These are phyloP conservation scores for Diutina mesorugosa DNA, from an alignment of 1,139 yeast species.

Conservation along the genomic window DNA sequence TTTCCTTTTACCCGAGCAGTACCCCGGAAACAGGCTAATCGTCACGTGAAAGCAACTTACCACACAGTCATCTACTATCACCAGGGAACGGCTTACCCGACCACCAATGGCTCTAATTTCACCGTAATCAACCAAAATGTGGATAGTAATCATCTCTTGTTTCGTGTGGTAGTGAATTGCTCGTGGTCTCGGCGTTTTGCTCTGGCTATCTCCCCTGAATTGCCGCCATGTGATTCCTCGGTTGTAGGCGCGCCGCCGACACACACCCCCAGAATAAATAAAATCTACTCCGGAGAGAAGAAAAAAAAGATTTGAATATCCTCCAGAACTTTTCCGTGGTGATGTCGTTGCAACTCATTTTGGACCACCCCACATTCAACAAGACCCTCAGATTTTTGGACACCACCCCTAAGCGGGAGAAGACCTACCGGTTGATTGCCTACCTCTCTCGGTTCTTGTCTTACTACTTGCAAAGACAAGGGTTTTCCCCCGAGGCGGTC, in stretches of 20 bases:
- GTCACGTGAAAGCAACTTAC: slow-evolving; percentile 1
- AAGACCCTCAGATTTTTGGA: slow-evolving; percentile 56
- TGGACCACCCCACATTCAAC: slow-evolving; percentile 56
- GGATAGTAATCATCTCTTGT: no score
- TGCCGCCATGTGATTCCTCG: slow-evolving; percentile 1
- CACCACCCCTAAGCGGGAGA: slow-evolving; percentile 58
- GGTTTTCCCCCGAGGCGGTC: slow-evolving; percentile 39
- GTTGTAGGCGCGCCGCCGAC: background rate
- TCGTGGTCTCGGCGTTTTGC: background rate
- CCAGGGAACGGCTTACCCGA: background rate
- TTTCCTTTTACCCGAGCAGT: background rate
- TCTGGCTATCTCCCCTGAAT: background rate
- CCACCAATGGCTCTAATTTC: background rate
- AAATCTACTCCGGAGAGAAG: background rate
- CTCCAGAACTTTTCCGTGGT: background rate
- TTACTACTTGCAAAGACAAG: slow-evolving; percentile 49
- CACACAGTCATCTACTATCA: background rate
- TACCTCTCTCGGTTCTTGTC: slow-evolving; percentile 67
- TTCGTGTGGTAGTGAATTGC: no score
- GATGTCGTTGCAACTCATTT: background rate
- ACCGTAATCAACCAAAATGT: background rate
- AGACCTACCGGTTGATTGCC: slow-evolving; percentile 68
- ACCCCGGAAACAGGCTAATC: background rate
- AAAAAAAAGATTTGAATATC: background rate
- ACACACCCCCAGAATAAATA: background rate